Conservation (phyloP, 2,329 filamentous ascomycete species). For the Tolypocladium tropicale region DNA sequence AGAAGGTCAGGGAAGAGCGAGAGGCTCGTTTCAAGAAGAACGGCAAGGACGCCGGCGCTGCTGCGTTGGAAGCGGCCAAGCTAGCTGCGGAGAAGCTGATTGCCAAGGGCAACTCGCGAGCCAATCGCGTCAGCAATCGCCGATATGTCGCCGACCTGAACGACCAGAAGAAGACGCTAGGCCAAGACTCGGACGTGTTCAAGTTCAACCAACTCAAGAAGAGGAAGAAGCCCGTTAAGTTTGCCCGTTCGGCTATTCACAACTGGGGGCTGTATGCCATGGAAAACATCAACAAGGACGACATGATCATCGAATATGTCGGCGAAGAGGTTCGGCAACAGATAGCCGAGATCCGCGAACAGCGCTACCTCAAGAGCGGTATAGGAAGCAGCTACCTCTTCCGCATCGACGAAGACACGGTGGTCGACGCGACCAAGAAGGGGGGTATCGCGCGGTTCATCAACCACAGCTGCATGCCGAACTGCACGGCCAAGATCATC, state of each 20-base stretch:
- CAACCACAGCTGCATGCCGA: constrained; percentile 96
- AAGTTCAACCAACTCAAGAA: constrained; percentile 99
- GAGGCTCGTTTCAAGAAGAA: constrained; percentile 62
- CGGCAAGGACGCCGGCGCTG: constrained; percentile 53
- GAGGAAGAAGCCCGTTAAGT: constrained; percentile 97
- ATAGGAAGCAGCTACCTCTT: constrained; percentile 97
- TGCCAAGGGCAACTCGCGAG: constrained; percentile 81
- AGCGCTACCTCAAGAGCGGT: constrained; percentile 85
- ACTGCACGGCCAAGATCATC: constrained; percentile 98
- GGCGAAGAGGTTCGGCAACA: constrained; percentile 95
- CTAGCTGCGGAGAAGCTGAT: constrained; percentile 70
- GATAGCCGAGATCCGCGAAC: constrained; percentile 92
- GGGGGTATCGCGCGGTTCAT: constrained; percentile 97
- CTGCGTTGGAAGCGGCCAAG: constrained; percentile 60
- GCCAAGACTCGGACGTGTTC: constrained; percentile 78
- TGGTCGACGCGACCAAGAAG: constrained; percentile 97
- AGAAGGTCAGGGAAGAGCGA: constrained; percentile 83
- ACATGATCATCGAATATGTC: constrained; percentile 99
- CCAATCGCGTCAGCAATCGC: constrained; percentile 91
- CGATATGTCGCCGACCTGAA: constrained; percentile 91
- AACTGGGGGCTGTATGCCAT: constrained; percentile 98
- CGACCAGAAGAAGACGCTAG: constrained; percentile 80
- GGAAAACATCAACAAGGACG: constrained; percentile 92
- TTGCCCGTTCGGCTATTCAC: constrained; percentile 94
- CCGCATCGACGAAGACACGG: constrained; percentile 93